A percentile compares a stretch with the other conserved stretches of the same genome.
These are phyloP conservation scores for Axilococcus clingmanii DNA, from an alignment of 139 green algal species.

Conservation along the genomic window DNA sequence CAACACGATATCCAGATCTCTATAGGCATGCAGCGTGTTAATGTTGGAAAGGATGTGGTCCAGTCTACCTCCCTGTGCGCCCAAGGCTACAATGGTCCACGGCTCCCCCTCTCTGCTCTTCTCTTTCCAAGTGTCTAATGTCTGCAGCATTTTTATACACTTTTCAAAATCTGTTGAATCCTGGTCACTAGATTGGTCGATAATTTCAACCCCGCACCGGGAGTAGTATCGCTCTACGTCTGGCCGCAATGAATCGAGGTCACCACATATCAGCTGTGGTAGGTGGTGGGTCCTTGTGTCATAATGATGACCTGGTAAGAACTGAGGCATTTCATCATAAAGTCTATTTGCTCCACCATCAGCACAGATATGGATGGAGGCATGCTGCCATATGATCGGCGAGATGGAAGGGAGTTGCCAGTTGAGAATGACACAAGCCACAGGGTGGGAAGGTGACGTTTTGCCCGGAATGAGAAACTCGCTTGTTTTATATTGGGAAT, in stretches of 20 bases:
- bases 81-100: constrained; percentile 16
- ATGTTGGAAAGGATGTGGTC: constrained; percentile 89
- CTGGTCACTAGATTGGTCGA: constrained; percentile 71
- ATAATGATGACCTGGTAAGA: constrained; percentile 4
- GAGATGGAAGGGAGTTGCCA: constrained; percentile 39
- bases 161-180: constrained; percentile 87
- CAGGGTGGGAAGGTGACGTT: neutral
- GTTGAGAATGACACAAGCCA: neutral
- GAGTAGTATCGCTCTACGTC: constrained; percentile 58
- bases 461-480: neutral
- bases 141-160: constrained; percentile 29
- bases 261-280: constrained; percentile 68
- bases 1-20: constrained; percentile 62
- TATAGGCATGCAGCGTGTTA: constrained; percentile 59
- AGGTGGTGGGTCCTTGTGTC: constrained; percentile 17
- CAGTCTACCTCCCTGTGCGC: constrained; percentile 79
- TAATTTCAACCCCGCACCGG: constrained; percentile 21
- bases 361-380: constrained; percentile 61
- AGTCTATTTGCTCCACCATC: constrained; percentile 89
- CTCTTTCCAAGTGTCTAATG: neutral
- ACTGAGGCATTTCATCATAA: constrained; percentile 57
- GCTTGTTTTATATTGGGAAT: constrained; percentile 4
- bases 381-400: constrained; percentile 86
- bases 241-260: constrained; percentile 71
- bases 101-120: neutral